These are phyloP conservation scores for Aspergillus piperis DNA, from an alignment of 2,329 filamentous ascomycete genomes.

Conservation along the genomic window DNA sequence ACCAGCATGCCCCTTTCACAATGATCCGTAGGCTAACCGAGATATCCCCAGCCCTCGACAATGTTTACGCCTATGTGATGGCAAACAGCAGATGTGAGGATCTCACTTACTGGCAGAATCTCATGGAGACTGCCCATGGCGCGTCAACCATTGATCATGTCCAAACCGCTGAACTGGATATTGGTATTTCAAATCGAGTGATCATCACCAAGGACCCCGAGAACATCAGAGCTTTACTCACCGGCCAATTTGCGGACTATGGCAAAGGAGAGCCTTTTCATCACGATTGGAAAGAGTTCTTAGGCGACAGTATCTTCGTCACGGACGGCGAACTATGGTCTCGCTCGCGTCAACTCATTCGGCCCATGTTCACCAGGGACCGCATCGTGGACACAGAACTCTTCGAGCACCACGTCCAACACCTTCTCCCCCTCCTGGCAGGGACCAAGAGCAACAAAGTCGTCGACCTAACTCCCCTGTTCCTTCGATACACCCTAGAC, in stretches of 20 bases:
- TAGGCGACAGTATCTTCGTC: constrained; percentile 82
- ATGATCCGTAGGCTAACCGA: constrained; percentile 10
- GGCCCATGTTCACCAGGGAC: constrained; percentile 85
- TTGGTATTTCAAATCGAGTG: constrained; percentile 50
- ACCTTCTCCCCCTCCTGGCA: constrained; percentile 68
- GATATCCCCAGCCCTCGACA: constrained; percentile 59
- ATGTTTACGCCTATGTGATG: constrained; percentile 60
- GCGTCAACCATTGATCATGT: constrained; percentile 25
- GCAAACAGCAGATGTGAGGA: constrained; percentile 58
- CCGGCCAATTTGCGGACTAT: constrained; percentile 81
- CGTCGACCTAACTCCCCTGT: constrained; percentile 73
- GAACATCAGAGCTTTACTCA: constrained; percentile 89
- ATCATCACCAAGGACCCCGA: constrained; percentile 80
- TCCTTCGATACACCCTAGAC: constrained; percentile 82
- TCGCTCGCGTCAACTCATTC: constrained; percentile 75
- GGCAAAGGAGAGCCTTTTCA: constrained; percentile 78
- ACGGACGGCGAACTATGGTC: constrained; percentile 83
- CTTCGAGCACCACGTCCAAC: constrained; percentile 77
- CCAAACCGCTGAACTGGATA: constrained; percentile 34
- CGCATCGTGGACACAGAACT: constrained; percentile 79
- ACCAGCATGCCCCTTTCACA: background rate
- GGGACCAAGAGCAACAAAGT: constrained; percentile 47
- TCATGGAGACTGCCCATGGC: constrained; percentile 48
- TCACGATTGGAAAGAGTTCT: constrained; percentile 71
- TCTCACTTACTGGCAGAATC: constrained; percentile 61